Evolutionary conservation across 1,139 yeast species (phyloP).

Genomic region (Yamadazyma trypodendri): DNA sequence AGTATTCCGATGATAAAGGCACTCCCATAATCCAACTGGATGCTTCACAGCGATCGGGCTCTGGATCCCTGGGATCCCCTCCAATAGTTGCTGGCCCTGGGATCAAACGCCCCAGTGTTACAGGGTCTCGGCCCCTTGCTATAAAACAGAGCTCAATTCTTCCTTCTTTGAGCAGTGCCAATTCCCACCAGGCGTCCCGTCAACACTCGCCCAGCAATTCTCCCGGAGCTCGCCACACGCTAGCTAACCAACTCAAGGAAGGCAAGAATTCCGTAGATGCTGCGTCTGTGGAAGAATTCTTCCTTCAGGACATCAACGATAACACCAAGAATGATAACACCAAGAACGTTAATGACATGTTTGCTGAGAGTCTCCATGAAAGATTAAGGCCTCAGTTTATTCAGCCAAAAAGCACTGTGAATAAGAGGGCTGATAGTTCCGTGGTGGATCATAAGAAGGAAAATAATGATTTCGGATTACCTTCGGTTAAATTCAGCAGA

Average conservation of each 20-base stretch:
- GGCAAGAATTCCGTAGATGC: neutral
- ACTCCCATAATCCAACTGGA: neutral
- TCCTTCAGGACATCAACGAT: constrained; percentile 18
- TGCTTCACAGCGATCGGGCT: too few relatives aligned
- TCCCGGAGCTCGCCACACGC: constrained; percentile 8
- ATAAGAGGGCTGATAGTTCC: constrained; percentile 39
- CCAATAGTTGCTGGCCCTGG: neutral
- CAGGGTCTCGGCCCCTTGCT: constrained; percentile 13
- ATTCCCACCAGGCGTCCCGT: constrained; percentile 14
- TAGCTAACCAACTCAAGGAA: neutral
- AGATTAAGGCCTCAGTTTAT: constrained; percentile 34
- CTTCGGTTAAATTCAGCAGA: constrained; percentile 44
- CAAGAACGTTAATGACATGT: constrained; percentile 10
- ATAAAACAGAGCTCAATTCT: constrained; percentile 19
- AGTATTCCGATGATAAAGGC: neutral
- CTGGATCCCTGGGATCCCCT: constrained; percentile 3
- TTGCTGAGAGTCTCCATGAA: constrained; percentile 17
- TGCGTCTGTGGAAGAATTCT: constrained; percentile 30
- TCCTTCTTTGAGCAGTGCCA: constrained; percentile 21
- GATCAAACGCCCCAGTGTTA: constrained; percentile 8
- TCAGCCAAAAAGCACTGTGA: constrained; percentile 44
- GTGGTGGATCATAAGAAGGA: constrained; percentile 39
- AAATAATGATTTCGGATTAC: constrained; percentile 33
- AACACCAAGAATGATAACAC: neutral
- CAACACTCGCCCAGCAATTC: constrained; percentile 19